These are phyloP conservation scores for Plasmodium chabaudi DNA, from an alignment of 169 alveolate genomes.

Conservation along the genomic window DNA sequence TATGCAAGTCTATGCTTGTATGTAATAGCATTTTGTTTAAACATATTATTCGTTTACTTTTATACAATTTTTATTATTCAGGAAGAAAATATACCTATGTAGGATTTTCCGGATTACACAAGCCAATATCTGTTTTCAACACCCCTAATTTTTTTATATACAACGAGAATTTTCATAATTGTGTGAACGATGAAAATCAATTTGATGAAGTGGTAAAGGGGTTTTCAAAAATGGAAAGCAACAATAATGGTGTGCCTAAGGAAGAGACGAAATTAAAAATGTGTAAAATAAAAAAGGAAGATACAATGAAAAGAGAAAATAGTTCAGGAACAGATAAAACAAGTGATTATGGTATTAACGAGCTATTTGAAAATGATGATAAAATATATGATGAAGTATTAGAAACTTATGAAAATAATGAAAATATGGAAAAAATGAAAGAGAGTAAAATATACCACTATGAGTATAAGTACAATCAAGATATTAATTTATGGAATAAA, in stretches of 20 bases:
- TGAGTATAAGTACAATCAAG: slow-evolving; percentile 63
- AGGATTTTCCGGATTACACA: slow-evolving; percentile 51
- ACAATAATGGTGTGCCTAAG: background rate
- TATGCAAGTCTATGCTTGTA: background rate
- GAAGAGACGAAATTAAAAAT: background rate
- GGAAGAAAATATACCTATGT: slow-evolving; percentile 73
- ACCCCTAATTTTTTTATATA: slow-evolving; percentile 61
- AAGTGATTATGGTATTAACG: background rate
- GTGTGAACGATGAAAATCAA: slow-evolving; percentile 8
- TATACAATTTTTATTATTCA: slow-evolving; percentile 4
- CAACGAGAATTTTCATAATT: slow-evolving; percentile 63
- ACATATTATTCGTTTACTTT: slow-evolving; percentile 1
- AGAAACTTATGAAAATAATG: background rate
- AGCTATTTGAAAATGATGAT: background rate
- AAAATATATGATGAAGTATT: background rate
- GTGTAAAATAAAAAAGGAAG: background rate
- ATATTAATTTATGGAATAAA: slow-evolving; percentile 42
- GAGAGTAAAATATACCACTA: slow-evolving; percentile 54
- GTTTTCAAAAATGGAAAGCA: slow-evolving; percentile 7
- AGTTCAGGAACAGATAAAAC: background rate
- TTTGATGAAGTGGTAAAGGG: slow-evolving; percentile 11
- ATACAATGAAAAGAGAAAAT: background rate
- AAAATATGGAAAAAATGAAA: background rate
- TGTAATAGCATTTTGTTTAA: background rate
- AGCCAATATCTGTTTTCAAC: slow-evolving; percentile 30